Evolutionary conservation across 2,329 filamentous ascomycete species (phyloP).

Genomic region (Fusarium sublunatum): DNA sequence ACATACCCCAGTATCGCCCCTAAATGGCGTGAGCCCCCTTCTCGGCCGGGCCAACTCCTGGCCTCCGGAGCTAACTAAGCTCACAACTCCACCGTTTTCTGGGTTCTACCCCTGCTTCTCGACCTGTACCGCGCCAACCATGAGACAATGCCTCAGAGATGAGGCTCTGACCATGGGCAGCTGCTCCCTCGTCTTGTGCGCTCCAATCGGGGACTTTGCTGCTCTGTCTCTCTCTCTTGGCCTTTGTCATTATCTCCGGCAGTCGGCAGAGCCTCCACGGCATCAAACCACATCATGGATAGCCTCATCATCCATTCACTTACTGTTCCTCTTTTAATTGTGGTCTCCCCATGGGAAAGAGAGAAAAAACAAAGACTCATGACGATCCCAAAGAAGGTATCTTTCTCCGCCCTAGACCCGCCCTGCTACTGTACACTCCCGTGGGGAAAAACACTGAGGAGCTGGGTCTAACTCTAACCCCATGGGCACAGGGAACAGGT

Average conservation of each 20-base stretch:
- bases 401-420: constrained; percentile 4
- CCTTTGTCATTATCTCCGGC: not conserved
- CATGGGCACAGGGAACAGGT: not conserved
- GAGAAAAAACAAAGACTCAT: not conserved
- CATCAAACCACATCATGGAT: not conserved
- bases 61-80: not conserved
- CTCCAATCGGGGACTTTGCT: not conserved
- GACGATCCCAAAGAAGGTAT: constrained; percentile 17
- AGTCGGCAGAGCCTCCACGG: not conserved
- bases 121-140: not conserved
- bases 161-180: not conserved
- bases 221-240: not conserved
- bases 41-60: not conserved
- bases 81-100: not conserved
- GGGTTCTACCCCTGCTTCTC: no score
- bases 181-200: not conserved
- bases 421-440: constrained; percentile 1
- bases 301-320: not conserved
- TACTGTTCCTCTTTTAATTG: not conserved
- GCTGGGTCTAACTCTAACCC: not conserved
- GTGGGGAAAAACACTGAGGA: constrained; percentile 19
- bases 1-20: no score
- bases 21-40: not conserved
- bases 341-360: constrained; percentile 9
- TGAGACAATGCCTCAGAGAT: not conserved